Conservation (phyloP, 345 rosid genomes). For the Salix suchowensis region DNA sequence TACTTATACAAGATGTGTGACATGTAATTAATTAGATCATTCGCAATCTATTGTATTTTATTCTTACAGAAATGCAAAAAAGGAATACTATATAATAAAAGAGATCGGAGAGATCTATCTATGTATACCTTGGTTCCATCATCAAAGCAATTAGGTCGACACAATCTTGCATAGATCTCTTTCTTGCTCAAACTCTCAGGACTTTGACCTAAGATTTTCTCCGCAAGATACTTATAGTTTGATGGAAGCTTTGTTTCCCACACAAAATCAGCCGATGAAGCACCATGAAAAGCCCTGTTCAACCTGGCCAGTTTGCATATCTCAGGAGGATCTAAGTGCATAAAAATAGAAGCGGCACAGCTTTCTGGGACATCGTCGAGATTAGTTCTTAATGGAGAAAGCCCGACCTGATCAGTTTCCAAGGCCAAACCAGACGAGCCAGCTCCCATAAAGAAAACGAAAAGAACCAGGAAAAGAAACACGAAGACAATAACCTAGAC, state of each 20-base stretch:
- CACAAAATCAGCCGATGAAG: conserved; percentile 66
- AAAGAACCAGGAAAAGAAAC: neutral
- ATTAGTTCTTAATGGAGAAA: conserved; percentile 15
- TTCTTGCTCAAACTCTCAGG: conserved; percentile 40
- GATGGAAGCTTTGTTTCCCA: conserved; percentile 84
- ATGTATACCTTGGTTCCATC: conserved; percentile 58
- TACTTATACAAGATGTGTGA: neutral
- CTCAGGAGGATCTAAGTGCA: conserved; percentile 74
- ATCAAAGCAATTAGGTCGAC: conserved; percentile 55
- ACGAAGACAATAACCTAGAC: too few relatives aligned
- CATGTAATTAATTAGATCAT: neutral
- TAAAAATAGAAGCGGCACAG: conserved; percentile 55
- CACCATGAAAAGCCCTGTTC: conserved; percentile 52
- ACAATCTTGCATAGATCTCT: conserved; percentile 58
- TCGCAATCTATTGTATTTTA: neutral
- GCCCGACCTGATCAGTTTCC: conserved; percentile 11
- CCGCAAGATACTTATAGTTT: conserved; percentile 57
- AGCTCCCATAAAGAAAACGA: conserved; percentile 51
- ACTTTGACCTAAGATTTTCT: conserved; percentile 37
- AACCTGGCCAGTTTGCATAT: conserved; percentile 66
- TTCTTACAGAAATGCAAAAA: neutral
- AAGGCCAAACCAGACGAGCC: conserved; percentile 37
- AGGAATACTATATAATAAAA: neutral
- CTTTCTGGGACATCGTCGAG: conserved; percentile 70
- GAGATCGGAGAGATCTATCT: neutral